A percentile compares a stretch with the other conserved stretches of the same genome.
Conservation (phyloP, 2,329 filamentous ascomycete genomes). For the Ilyonectria robusta region DNA sequence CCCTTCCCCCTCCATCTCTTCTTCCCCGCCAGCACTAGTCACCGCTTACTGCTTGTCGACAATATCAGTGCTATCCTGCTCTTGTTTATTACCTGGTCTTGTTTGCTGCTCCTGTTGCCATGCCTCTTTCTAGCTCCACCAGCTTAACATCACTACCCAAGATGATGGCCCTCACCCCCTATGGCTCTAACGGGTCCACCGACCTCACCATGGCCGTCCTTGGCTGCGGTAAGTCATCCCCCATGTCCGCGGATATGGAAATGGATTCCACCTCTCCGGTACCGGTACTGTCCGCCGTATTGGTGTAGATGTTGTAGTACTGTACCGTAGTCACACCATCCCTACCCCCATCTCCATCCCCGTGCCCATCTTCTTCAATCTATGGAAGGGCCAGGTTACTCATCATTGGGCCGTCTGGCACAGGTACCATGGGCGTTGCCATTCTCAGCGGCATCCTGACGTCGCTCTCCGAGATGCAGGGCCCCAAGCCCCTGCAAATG, state of each 20-base stretch:
- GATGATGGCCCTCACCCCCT: conserved; percentile 52
- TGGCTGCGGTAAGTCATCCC: conserved; percentile 77
- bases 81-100: not conserved
- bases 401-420: conserved; percentile 25
- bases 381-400: conserved; percentile 27
- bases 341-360: conserved; percentile 2
- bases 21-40: not conserved
- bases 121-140: conserved; percentile 21
- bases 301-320: conserved; percentile 31
- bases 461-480: conserved; percentile 71
- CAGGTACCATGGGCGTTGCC: conserved; percentile 88
- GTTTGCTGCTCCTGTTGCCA: not conserved
- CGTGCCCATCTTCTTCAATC: not conserved
- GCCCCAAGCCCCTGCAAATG: conserved; percentile 60
- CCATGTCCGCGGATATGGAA: conserved; percentile 19
- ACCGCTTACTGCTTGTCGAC: conserved; percentile 4
- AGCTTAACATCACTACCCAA: conserved; percentile 33
- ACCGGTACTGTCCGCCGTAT: conserved; percentile 27
- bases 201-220: conserved; percentile 83
- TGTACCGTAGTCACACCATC: conserved; percentile 15
- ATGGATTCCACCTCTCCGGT: conserved; percentile 20
- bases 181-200: conserved; percentile 52
- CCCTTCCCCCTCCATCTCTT: conserved; percentile 9
- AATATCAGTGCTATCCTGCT: conserved; percentile 1
- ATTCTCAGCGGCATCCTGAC: conserved; percentile 86